Conservation (phyloP, 2,329 filamentous ascomycete species). For the Ophiostoma ulmi region DNA sequence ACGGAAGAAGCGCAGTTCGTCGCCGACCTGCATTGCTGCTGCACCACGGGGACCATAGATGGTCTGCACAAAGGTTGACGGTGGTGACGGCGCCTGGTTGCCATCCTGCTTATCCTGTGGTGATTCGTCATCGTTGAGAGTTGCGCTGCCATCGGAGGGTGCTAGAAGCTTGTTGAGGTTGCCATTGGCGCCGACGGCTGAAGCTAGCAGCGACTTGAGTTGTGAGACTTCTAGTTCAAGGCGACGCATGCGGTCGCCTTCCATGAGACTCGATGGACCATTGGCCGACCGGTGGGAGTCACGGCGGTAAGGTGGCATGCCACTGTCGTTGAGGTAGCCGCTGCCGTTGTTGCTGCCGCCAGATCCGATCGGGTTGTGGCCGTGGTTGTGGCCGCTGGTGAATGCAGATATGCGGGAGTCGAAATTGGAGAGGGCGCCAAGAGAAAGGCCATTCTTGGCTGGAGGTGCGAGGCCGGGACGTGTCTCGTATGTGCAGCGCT, state of each 20-base stretch:
- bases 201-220: constrained; percentile 46
- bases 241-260: constrained; percentile 54
- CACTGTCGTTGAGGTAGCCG: constrained; percentile 29
- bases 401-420: constrained; percentile 40
- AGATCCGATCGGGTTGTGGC: constrained; percentile 22
- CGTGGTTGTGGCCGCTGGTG: constrained; percentile 35
- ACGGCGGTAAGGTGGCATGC: constrained; percentile 34
- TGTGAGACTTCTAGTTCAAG: constrained; percentile 56
- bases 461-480: constrained; percentile 37
- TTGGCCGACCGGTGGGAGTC: constrained; percentile 31
- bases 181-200: constrained; percentile 18
- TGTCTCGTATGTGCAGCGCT: constrained; percentile 56
- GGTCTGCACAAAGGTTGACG: constrained; percentile 31
- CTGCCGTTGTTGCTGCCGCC: constrained; percentile 14
- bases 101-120: constrained; percentile 27
- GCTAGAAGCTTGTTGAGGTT: constrained; percentile 19
- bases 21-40: constrained; percentile 34
- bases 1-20: constrained; percentile 53
- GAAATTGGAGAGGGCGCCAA: constrained; percentile 42
- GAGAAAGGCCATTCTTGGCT: constrained; percentile 45
- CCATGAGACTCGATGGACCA: constrained; percentile 29
- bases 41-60: constrained; percentile 37
- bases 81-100: constrained; percentile 25
- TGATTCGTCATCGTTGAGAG: constrained; percentile 29
- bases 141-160: constrained; percentile 30